Evolutionary conservation across 306 rosid genomes (phyloP), one percentile per base, ranked within the genome.

Genomic region (Rosa persica): DNA sequence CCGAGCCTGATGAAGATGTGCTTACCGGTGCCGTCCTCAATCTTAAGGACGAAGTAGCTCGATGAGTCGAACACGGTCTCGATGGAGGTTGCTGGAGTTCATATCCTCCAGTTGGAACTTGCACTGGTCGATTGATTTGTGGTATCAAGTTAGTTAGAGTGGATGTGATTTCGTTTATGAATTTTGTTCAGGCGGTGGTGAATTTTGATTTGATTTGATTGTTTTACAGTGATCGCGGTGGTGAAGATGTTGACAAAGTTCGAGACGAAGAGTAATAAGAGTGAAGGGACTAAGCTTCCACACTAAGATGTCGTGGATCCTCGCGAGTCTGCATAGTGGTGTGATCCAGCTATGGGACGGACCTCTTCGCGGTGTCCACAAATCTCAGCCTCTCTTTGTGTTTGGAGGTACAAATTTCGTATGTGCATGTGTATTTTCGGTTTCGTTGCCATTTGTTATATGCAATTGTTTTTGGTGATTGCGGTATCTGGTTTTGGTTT

Each of bases 281-380:
- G 98, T 94, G 79, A 94, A 94, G 91, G 98, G 98, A 62, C 83
- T 94, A 81, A 92, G 98, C 89, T 92, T 94, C 86, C 98, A 92
- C 78, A 88, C 79, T 71, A 94, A 94, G 87, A 87, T 97, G 82
- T 96, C 98, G 0, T 94, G 98, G 98, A 88, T 94, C 89, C 93
- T 94, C 39, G 97, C 98, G 65, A 94, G 98, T 90, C 98, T 94
- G 78, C 98, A 94, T 87, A 92, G 97, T 74, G 98, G 98, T 20
- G 98, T 94, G 90, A 86, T 94, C 89, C 98, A 94, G 88, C 91
- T 94, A 81, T 94, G 98, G 98, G 98, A 94, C 70, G 98, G 98
- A 6, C 98, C 98, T 9, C 97, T 94, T 44, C 90, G 97, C 25
- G 98, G 98, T 40, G 98, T 94, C 74, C 98, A 94, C 85, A 92